Conservation (phyloP, 192 early-diverging fungal genomes). For the Phlyctochytrium arcticum region DNA sequence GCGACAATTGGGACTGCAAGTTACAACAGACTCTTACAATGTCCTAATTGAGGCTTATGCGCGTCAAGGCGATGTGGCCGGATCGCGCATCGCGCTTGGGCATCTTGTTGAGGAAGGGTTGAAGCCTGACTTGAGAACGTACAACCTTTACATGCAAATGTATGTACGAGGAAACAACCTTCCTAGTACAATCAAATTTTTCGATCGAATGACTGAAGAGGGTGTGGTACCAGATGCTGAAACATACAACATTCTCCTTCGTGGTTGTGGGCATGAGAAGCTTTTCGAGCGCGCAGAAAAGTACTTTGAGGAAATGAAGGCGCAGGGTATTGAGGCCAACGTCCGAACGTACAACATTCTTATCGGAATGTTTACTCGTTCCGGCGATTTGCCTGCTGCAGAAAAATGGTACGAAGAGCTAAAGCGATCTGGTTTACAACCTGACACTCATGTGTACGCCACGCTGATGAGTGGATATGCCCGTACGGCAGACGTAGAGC, state of each 20-base stretch:
- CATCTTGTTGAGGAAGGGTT: conserved; percentile 1
- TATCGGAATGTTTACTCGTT: conserved; percentile 4
- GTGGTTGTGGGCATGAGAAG: conserved; percentile 6
- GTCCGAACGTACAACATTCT: conserved; percentile 15
- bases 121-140: conserved; percentile 29
- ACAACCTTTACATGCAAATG: conserved; percentile 35
- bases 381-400: conserved; percentile 4
- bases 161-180: conserved; percentile 16
- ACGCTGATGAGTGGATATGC: conserved; percentile 24
- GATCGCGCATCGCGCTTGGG: conserved; percentile 3
- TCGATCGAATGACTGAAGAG: conserved; percentile 34
- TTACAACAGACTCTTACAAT: conserved; percentile 21
- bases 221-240: conserved; percentile 31
- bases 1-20: conserved; percentile 12
- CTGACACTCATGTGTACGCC: neutral
- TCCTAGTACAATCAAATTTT: conserved; percentile 26
- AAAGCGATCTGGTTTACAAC: neutral
- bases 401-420: neutral
- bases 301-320: conserved; percentile 25
- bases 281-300: neutral
- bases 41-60: conserved; percentile 22
- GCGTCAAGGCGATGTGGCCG: conserved; percentile 17
- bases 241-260: conserved; percentile 30
- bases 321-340: conserved; percentile 18
- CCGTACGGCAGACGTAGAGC: conserved; percentile 7